Base-by-base conservation (phyloP, 1,284 basidiomycete species). In the Vanrija sp. region DNA sequence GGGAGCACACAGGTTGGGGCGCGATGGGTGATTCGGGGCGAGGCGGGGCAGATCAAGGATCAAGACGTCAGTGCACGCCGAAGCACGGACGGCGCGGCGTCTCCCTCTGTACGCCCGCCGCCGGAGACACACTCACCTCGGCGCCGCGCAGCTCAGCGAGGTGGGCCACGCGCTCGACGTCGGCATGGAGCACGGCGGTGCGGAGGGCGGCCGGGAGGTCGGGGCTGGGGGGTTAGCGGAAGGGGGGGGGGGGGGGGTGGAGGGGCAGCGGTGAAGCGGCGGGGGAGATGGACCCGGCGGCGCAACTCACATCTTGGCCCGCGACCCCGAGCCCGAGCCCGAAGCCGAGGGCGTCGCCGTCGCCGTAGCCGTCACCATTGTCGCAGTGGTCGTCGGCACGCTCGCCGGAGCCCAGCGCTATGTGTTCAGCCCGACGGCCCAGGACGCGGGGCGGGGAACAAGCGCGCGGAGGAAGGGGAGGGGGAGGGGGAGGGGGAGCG, bases 91-190 rank as follows among this genome's bases (percentile, higher is more conserved):
- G 15, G 31, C 24, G 41, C 22, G 12, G 20, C 19, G 41, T 23
- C 6, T 5, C 18, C 14, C 41, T 14, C 18, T 22, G 41, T 6
- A 38, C n/a, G 25, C 31, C 19, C 9, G 22, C 48, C 16, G 3
- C 15, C 23, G 19, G 20, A 18, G 15, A 19, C 19, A 2, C 0
- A 62, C 69, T 66, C 50, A 71, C 73, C 58, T 60, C 61, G 46
- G 37, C 39, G 0, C 69, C 74, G 14, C 62, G 50, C 24, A 76
- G 45, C 9, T 49, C 60, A 0, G 62, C 49, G 9, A 76, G 56
- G 64, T 64, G 75, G 8, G 49, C 47, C 4, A 74, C 51, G 35
- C 74, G 55, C n/a, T 69, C 68, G 1, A 61, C 54, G 53, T 75
- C 73, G 10, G 63, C 63, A 24, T 66, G 61, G 15, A 64, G 60